Evolutionary conservation across 805 yeast species (phyloP), one percentile per base, ranked within the genome.

Genomic region (Kodamaea kaohsiungensis): DNA sequence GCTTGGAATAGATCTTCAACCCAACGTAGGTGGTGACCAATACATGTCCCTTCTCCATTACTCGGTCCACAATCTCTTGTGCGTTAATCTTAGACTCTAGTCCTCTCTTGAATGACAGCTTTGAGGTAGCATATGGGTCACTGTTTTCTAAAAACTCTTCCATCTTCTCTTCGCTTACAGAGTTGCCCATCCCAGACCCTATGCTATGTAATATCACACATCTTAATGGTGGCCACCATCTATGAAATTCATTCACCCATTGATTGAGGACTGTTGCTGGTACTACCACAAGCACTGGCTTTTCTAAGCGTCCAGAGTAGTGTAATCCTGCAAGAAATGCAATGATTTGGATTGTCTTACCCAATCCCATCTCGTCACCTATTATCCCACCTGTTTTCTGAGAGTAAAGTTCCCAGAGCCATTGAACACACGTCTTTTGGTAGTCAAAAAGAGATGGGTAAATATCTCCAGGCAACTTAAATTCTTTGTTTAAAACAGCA

Each of bases 351-450:
- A 95, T 88, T 0, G 99, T 95, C 65, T 95, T 95, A 1, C 99
- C 99, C 15, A 95, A 72, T 0, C 99, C 99, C 99, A 95, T 95
- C 68, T 95, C 99, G 70, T 95, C 99, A 22, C 98, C 98, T 42
- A 95, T 80, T 18, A 95, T 95, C 0, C 99, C 99, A 2, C 99
- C 99, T 2, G 92, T 87, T 49, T 83, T 84, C 67, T 95, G 98
- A 17, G 84, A 79, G 63, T 89, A 87, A n/a, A 95, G 75, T 65
- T 95, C 99, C 87, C 96, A 92, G 1, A 95, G 80, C 99, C 99
- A 93, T 63, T 95, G 97, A 1, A 95, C 98, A 57, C 98, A 91
- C 0, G 98, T 95, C 63, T 89, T 89, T 64, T 95, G 99, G 67
- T 95, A 95, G 59, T 90, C 96, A 64, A 95, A 95, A 12, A 95